These are phyloP conservation scores for Naganishia cerealis DNA, from an alignment of 1,284 basidiomycete genomes.

Conservation along the genomic window DNA sequence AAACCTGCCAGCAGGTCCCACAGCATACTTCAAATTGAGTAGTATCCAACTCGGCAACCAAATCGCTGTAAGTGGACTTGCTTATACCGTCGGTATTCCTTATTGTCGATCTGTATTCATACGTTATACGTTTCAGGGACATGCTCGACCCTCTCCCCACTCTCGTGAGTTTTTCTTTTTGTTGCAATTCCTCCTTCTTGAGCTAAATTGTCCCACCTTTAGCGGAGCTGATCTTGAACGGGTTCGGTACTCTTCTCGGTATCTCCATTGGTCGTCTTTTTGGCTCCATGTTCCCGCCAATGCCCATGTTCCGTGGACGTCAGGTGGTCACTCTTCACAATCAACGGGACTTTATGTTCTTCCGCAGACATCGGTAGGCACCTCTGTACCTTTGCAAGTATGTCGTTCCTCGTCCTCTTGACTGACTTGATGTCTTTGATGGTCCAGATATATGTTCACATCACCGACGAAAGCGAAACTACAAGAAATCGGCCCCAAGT, in stretches of 20 bases:
- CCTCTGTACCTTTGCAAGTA: slow-evolving; percentile 34
- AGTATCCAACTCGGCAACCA: slow-evolving; percentile 81
- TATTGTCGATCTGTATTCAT: background rate
- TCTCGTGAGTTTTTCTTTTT: slow-evolving; percentile 57
- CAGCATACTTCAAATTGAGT: slow-evolving; percentile 92
- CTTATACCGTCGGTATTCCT: background rate
- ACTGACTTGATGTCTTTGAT: slow-evolving; percentile 5
- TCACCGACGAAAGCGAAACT: slow-evolving; percentile 85
- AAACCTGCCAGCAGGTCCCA: slow-evolving; percentile 86
- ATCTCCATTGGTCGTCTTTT: slow-evolving; percentile 90
- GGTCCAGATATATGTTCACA: slow-evolving; percentile 80
- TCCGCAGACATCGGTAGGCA: slow-evolving; percentile 80
- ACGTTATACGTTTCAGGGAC: slow-evolving; percentile 63
- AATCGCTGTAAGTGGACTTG: slow-evolving; percentile 67
- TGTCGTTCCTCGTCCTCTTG: background rate
- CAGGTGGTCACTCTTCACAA: slow-evolving; percentile 98
- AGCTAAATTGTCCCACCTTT: background rate
- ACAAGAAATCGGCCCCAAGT: slow-evolving; percentile 97
- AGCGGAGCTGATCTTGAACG: slow-evolving; percentile 90
- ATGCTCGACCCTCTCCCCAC: slow-evolving; percentile 88
- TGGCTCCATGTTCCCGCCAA: slow-evolving; percentile 89
- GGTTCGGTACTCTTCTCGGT: slow-evolving; percentile 90
- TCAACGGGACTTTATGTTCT: slow-evolving; percentile 97
- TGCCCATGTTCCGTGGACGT: slow-evolving; percentile 92
- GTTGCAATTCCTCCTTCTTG: background rate